These are phyloP conservation scores for Solanum habrochaites DNA, from an alignment of 257 asterid genomes.

Conservation along the genomic window DNA sequence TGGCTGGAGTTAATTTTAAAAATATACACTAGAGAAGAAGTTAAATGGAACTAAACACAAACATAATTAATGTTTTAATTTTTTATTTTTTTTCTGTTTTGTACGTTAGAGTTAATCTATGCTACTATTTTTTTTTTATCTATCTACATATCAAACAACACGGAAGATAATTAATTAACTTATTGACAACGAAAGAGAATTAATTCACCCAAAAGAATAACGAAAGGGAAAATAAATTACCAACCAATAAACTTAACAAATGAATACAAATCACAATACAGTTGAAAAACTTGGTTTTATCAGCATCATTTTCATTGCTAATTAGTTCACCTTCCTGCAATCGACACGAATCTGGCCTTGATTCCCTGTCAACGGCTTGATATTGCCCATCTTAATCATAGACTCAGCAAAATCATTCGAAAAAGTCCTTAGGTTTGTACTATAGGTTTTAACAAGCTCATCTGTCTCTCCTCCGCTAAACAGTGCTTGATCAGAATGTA, in stretches of 20 bases:
- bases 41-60: too few relatives aligned
- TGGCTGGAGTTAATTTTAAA: too few relatives aligned
- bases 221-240: not conserved
- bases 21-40: too few relatives aligned
- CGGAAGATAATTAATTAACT: too few relatives aligned
- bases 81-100: too few relatives aligned
- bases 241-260: not conserved
- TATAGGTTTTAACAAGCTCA: not conserved
- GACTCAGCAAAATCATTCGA: not conserved
- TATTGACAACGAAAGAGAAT: not conserved
- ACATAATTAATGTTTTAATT: too few relatives aligned
- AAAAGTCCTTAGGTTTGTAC: not conserved
- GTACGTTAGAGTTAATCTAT: too few relatives aligned
- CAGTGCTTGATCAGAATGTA: not conserved
- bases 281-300: too few relatives aligned
- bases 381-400: slow-evolving; percentile 5
- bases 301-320: too few relatives aligned
- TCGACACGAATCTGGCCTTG: not conserved
- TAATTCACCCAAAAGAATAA: not conserved
- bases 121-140: too few relatives aligned
- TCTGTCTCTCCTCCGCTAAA: not conserved
- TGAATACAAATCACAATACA: not conserved
- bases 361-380: not conserved
- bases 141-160: too few relatives aligned
- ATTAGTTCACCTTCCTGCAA: slow-evolving; percentile 7